Base-by-base conservation (phyloP, 148 eudicot genomes). In the Bassia scoparia region DNA sequence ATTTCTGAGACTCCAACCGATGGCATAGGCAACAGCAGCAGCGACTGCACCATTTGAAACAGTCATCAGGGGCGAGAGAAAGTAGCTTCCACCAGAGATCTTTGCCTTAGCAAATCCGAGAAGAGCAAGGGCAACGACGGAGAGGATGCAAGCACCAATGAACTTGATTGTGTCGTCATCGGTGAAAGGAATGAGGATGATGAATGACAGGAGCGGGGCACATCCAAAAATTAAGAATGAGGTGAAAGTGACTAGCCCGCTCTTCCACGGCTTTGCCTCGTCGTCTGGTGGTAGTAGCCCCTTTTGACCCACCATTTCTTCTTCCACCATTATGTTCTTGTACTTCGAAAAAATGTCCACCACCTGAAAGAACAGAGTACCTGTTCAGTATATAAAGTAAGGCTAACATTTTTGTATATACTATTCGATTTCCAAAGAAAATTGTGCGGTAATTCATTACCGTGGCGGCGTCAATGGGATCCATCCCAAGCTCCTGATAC, bases 191-290 rank as follows among this genome's bases (percentile, higher is more conserved):
- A 84, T 84, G 67, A 89, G 91, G 67, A 89, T 76, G 83, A 89
- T 87, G 84, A 84, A 89, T 0, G 89, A 85, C 14, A 87, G 77
- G 43, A 87, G 82, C 14, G 95, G 88, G 3, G 89, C 88, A 61
- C 86, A 77, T 15, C 95, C 95, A 17, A 87, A 87, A 18, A 78
- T 16, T 15, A 86, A 73, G 78, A 89, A 89, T 23, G 93, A 83
- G 0, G 44, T 73, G 74, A 89, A 89, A 2, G 91, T 89, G 58
- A 89, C 81, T 21, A 89, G 69, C 0, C 91, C 89, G 43, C 86
- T 89, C 80, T 89, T 89, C 95, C 91, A 89, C 35, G 95, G 88
- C 82, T 89, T 84, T n/a, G 82, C 85, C 10, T 79, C 77, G 38
- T 86, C 68, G 71, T 85, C 83, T 2, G 74, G 79, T 14, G 83